Evolutionary conservation across 805 yeast species (phyloP).

Genomic region (Metschnikowia anglica): DNA sequence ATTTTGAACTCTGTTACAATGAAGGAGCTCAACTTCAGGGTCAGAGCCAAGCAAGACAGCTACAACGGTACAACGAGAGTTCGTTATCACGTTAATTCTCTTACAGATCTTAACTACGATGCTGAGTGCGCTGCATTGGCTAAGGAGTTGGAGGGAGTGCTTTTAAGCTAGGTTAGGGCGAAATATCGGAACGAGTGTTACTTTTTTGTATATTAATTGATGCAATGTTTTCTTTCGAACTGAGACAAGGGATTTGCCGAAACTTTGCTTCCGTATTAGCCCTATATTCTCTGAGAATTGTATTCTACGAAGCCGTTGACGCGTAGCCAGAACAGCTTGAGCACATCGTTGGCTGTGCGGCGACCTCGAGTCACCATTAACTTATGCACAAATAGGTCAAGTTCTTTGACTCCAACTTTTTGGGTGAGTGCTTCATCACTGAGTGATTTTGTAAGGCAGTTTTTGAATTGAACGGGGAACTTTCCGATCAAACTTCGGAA

Average conservation of each 20-base stretch:
- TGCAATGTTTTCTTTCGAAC: no score
- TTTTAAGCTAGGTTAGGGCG: constrained; percentile 5
- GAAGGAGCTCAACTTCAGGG: constrained; percentile 70
- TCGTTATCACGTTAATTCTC: constrained; percentile 64
- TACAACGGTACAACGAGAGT: constrained; percentile 78
- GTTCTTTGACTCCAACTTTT: constrained; percentile 33
- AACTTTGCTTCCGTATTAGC: no score
- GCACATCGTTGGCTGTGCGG: constrained; percentile 55
- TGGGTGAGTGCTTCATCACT: constrained; percentile 1
- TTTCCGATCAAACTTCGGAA: constrained; percentile 48
- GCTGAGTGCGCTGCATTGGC: constrained; percentile 62
- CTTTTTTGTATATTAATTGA: background rate
- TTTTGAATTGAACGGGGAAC: constrained; percentile 47
- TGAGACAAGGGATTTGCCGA: no score
- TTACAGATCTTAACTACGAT: constrained; percentile 53
- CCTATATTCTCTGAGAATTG: constrained; percentile 10
- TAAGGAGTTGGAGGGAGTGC: constrained; percentile 33
- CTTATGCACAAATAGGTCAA: constrained; percentile 48
- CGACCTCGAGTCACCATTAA: constrained; percentile 64
- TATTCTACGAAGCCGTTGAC: constrained; percentile 55
- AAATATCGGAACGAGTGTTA: background rate
- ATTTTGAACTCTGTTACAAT: constrained; percentile 52
- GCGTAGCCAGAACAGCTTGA: constrained; percentile 65
- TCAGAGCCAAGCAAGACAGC: constrained; percentile 79
- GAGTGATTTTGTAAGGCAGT: constrained; percentile 11